phyloP scores from a whole-genome alignment of 352 stramenopile species.

The Phytophthora sojae region DNA sequence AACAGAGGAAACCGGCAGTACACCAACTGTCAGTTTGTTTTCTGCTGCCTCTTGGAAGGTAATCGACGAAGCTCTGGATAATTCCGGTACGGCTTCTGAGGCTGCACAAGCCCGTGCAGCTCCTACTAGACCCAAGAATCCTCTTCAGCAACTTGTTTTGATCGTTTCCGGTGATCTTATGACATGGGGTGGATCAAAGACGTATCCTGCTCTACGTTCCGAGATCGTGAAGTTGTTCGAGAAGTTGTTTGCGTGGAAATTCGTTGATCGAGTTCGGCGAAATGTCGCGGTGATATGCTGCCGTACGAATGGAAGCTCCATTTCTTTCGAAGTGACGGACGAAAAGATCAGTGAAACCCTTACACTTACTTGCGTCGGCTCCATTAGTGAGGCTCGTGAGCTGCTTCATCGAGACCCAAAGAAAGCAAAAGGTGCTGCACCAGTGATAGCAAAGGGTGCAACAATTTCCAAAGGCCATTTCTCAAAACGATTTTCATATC shows the following conservation, averaged over 20 bases:
- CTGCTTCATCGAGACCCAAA: constrained; percentile 33
- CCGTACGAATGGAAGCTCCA: constrained; percentile 42
- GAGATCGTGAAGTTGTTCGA: constrained; percentile 68
- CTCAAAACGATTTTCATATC: constrained; percentile 79
- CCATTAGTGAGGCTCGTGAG: constrained; percentile 54
- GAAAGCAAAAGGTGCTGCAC: constrained; percentile 17
- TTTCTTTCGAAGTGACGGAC: constrained; percentile 63
- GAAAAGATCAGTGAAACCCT: constrained; percentile 67
- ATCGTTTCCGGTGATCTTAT: constrained; percentile 63
- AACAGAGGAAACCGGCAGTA: constrained; percentile 20
- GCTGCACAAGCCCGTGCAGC: constrained; percentile 1
- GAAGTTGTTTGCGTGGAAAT: constrained; percentile 77
- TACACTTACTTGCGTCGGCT: constrained; percentile 57
- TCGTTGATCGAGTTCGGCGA: constrained; percentile 36
- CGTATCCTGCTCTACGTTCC: constrained; percentile 43
- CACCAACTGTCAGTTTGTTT: constrained; percentile 44
- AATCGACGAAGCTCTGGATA: constrained; percentile 59
- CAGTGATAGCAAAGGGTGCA: constrained; percentile 6
- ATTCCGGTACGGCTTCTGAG: background rate
- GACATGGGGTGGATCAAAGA: constrained; percentile 40
- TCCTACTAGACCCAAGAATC: constrained; percentile 27
- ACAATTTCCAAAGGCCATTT: constrained; percentile 61
- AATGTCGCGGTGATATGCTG: constrained; percentile 55
- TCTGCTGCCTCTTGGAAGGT: constrained; percentile 69
- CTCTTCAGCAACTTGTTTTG: constrained; percentile 63